Conservation (phyloP, 2,329 filamentous ascomycete species). For the Claviceps pusilla region DNA sequence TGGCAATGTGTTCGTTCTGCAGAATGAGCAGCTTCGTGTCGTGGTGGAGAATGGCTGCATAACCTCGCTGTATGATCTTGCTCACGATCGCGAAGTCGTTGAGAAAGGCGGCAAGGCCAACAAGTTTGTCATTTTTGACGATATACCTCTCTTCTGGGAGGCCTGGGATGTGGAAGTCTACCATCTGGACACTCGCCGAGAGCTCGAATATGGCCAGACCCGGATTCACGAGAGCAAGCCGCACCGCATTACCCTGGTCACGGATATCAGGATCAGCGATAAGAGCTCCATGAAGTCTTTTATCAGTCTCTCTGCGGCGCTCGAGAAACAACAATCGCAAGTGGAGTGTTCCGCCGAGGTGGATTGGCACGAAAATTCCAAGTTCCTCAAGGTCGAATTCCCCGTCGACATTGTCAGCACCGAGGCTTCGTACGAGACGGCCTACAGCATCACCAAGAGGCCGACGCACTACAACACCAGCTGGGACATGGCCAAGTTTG, state of each 20-base stretch:
- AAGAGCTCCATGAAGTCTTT: constrained; percentile 75
- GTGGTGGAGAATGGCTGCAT: constrained; percentile 62
- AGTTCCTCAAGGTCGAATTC: constrained; percentile 97
- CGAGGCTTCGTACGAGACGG: constrained; percentile 88
- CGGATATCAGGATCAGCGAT: constrained; percentile 75
- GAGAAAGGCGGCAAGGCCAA: constrained; percentile 63
- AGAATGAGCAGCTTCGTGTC: constrained; percentile 64
- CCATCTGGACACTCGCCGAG: constrained; percentile 73
- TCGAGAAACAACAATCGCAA: constrained; percentile 43
- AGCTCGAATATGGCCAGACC: constrained; percentile 54
- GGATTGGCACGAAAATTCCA: constrained; percentile 96
- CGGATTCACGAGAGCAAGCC: constrained; percentile 55
- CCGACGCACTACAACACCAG: constrained; percentile 96
- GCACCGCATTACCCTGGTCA: constrained; percentile 67
- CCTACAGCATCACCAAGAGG: constrained; percentile 74
- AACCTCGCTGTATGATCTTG: constrained; percentile 66
- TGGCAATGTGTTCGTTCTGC: constrained; percentile 53
- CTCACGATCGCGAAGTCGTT: constrained; percentile 62
- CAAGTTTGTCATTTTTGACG: constrained; percentile 87
- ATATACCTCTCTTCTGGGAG: constrained; percentile 95
- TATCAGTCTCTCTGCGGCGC: constrained; percentile 59
- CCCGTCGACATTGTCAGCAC: constrained; percentile 82
- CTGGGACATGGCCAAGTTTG: constrained; percentile 97
- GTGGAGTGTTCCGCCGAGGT: constrained; percentile 73
- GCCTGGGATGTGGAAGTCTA: constrained; percentile 97